Percentiles rank a stretch among this genome's conserved stretches.
These are phyloP conservation scores for Rhizopus stolonifer DNA, from an alignment of 371 early-diverging fungal species.

Conservation along the genomic window DNA sequence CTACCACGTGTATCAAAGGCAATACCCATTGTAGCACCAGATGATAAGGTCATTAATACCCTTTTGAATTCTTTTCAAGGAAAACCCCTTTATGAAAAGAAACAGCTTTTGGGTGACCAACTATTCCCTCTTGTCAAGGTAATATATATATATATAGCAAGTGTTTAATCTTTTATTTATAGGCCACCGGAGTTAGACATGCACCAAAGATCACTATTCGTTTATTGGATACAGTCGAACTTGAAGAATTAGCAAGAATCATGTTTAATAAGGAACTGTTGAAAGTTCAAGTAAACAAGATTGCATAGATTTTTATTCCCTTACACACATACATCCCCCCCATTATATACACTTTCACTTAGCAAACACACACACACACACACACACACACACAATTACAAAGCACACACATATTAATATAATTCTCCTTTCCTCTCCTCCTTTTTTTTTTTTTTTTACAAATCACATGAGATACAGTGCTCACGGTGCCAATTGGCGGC, in stretches of 20 bases:
- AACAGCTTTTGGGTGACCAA: constrained; percentile 45
- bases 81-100: constrained; percentile 34
- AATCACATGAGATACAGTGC: no score
- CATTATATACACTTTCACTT: not conserved
- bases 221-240: constrained; percentile 47
- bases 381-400: no score
- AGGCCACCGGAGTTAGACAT: constrained; percentile 38
- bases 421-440: not conserved
- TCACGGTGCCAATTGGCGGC: no score
- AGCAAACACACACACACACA: no score
- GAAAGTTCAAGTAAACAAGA: constrained; percentile 37
- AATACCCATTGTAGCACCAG: constrained; percentile 39
- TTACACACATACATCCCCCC: not conserved
- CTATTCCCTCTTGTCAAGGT: constrained; percentile 52
- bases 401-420: no score
- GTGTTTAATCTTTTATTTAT: not conserved
- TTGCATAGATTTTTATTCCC: constrained; percentile 7
- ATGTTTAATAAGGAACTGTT: constrained; percentile 45
- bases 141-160: not conserved
- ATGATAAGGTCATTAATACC: constrained; percentile 11
- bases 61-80: constrained; percentile 36
- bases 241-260: constrained; percentile 42
- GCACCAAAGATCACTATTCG: constrained; percentile 50
- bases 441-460: not conserved
- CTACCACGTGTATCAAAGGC: constrained; percentile 28